Conservation (phyloP, 176 grass and related monocot species). For the Bonia amplexicaulis region DNA sequence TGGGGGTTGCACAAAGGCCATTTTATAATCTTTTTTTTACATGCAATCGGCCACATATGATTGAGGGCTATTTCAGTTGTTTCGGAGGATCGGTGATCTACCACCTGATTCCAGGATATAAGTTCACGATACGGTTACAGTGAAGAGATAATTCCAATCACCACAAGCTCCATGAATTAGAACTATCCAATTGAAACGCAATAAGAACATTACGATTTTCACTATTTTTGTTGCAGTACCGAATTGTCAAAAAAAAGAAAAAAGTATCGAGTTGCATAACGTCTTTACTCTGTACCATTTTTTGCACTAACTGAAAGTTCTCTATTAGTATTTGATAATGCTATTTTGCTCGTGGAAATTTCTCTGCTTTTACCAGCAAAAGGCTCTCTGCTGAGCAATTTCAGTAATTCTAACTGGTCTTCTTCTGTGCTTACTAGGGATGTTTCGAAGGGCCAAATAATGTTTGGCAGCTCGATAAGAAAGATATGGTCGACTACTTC, state of each 20-base stretch:
- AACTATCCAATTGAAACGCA: neutral
- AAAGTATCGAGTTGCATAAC: too few species aligned
- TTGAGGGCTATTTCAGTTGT: neutral
- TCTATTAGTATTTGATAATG: neutral
- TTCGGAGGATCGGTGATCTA: neutral
- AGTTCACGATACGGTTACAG: neutral
- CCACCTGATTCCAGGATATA: neutral
- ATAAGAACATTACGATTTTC: neutral
- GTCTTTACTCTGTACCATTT: too few species aligned
- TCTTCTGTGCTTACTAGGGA: slow-evolving; percentile 5
- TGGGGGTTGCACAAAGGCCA: neutral
- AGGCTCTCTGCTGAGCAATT: neutral
- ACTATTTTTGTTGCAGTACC: neutral
- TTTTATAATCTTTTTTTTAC: neutral
- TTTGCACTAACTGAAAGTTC: neutral
- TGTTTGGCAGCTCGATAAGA: slow-evolving; percentile 41
- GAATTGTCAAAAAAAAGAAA: too few species aligned
- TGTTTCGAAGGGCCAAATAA: slow-evolving; percentile 32
- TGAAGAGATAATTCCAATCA: neutral
- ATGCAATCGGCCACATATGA: neutral
- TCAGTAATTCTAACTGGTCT: neutral
- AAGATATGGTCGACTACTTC: slow-evolving; percentile 48
- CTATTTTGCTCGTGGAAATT: neutral
- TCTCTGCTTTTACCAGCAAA: neutral
- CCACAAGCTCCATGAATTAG: neutral